phyloP scores from a whole-genome alignment of 208 protist species.

The Trypanosoma avium region DNA sequence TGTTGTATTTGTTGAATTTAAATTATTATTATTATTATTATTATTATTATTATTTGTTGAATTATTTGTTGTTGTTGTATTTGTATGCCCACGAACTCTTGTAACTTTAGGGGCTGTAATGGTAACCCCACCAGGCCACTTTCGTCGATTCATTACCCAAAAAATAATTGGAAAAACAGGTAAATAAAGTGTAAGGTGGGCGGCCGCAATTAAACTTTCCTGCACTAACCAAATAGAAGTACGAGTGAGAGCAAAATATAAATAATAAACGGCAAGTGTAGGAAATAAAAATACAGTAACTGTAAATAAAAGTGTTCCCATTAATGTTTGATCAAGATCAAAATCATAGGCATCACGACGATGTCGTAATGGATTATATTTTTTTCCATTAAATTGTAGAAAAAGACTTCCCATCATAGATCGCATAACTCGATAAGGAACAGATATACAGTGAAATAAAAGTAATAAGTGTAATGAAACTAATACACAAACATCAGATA shows the following conservation, averaged over 20 bases:
- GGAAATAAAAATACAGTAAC: constrained; percentile 90
- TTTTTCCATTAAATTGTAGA: constrained; percentile 86
- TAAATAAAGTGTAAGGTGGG: constrained; percentile 62
- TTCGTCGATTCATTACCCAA: constrained; percentile 33
- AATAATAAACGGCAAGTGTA: constrained; percentile 91
- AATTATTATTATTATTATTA: too few species aligned
- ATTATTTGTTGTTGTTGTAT: too few species aligned
- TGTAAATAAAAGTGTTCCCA: constrained; percentile 90
- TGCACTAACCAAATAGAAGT: constrained; percentile 53
- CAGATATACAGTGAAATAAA: constrained; percentile 64
- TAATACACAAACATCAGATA: constrained; percentile 76
- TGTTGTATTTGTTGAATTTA: too few species aligned
- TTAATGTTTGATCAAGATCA: constrained; percentile 88
- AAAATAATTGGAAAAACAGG: constrained; percentile 61
- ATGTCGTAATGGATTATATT: constrained; percentile 93
- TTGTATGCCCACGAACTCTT: constrained; percentile 6
- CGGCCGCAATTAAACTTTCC: constrained; percentile 48
- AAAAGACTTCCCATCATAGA: constrained; percentile 66
- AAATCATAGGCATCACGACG: constrained; percentile 90
- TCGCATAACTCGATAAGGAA: constrained; percentile 66
- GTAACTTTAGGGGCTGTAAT: constrained; percentile 21
- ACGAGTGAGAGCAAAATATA: constrained; percentile 86
- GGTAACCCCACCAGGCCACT: constrained; percentile 22
- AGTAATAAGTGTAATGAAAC: constrained; percentile 83
- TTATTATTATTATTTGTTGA: too few species aligned